These are phyloP conservation scores for Calonectria honghensis DNA, from an alignment of 2,329 filamentous ascomycete genomes.

Conservation along the genomic window DNA sequence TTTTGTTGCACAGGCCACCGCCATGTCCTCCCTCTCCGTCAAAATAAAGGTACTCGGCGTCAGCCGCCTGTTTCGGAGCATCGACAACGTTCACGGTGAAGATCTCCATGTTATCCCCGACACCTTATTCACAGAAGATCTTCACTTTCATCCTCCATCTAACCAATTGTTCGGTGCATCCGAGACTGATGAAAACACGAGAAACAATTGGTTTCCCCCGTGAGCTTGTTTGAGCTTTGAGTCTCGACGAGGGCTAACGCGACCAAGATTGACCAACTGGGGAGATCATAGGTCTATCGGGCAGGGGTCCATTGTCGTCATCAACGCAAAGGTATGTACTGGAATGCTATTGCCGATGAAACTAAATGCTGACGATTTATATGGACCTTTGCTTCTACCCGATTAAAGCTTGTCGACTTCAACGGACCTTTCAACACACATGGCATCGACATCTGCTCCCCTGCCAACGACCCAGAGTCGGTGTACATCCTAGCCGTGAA, in stretches of 20 bases:
- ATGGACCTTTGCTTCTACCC: neutral
- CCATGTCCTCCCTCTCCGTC: slow-evolving; percentile 14
- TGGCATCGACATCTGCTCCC: slow-evolving; percentile 25
- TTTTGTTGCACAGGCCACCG: neutral
- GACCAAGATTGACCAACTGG: slow-evolving; percentile 12
- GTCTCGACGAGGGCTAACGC: neutral
- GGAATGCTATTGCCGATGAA: neutral
- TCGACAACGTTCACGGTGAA: slow-evolving; percentile 16
- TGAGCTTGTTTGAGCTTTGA: neutral
- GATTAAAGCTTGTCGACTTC: slow-evolving; percentile 11
- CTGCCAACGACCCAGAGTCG: slow-evolving; percentile 1
- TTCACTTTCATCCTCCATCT: slow-evolving; percentile 12
- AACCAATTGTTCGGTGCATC: slow-evolving; percentile 20
- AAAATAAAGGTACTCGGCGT: slow-evolving; percentile 25
- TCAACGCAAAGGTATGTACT: slow-evolving; percentile 25
- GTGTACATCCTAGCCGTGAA: slow-evolving; percentile 21
- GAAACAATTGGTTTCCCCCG: slow-evolving; percentile 14
- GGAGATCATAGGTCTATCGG: slow-evolving; percentile 9
- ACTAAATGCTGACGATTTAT: neutral
- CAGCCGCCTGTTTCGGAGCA: slow-evolving; percentile 11
- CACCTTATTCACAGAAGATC: slow-evolving; percentile 18
- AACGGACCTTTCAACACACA: slow-evolving; percentile 23
- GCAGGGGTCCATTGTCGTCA: slow-evolving; percentile 15
- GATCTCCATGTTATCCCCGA: slow-evolving; percentile 16
- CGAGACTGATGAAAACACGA: slow-evolving; percentile 3